Evolutionary conservation across 2,329 filamentous ascomycete species (phyloP), one percentile per base, ranked within the genome.

Genomic region (Scedosporium apiospermum): DNA sequence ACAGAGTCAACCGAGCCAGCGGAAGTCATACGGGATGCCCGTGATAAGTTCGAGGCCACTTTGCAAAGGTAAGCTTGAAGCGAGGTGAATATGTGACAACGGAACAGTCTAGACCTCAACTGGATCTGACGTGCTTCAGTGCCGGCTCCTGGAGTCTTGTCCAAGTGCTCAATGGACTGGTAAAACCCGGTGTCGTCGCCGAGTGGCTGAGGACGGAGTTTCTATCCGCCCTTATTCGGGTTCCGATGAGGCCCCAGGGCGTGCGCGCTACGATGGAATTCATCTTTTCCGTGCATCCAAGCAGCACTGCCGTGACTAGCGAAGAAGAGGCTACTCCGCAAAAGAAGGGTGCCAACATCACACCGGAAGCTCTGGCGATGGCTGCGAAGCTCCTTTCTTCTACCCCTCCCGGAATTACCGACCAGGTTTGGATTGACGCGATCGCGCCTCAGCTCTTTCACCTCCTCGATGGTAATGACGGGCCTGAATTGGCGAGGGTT

Each of bases 211-310:
- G 81, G 53, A 67, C 78, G 18, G 78, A 78, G 51, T 70, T 90
- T 1, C 77, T 87, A 67, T 78, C 78, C 63, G 77, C 82, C 12
- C 77, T 91, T 55, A 84, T 86, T 1, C 70, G 78, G 12, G 69
- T 90, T 9, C 88, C 88, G 1, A 76, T 89, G 27, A 78, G 87
- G 3, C 74, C 76, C 2, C 80, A 84, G 65, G 88, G 88, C 18
- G 85, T 91, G 14, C 81, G 88, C 41, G 81, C 84, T 27, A 88
- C 85, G 0, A 77, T 90, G 65, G 88, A 90, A 69, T 90, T 90
- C 68, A 78, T 91, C 42, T 88, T 89, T 63, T 81, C 87, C 1
- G 84, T 89, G 6, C 87, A 89, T 65, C 83, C 87, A 0, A 79
- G 82, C 65, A 78, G 76, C 66, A 74, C 74, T 1, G 10, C 7